Evolutionary conservation across 2,329 filamentous ascomycete genomes (phyloP).

Genomic region (Fusarium begoniae): DNA sequence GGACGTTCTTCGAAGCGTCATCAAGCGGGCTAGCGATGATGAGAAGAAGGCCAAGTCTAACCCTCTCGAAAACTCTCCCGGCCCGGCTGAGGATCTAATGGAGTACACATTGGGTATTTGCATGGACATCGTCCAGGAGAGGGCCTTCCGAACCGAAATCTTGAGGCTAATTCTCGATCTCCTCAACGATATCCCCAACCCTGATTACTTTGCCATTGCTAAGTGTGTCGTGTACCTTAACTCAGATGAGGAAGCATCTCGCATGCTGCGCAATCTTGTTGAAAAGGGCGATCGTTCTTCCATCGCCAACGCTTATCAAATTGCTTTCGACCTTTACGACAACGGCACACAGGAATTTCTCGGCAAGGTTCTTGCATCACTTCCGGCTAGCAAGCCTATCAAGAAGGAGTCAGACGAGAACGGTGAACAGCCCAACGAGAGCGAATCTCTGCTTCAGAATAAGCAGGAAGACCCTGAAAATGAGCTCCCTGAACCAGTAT

Average conservation of each 20-base stretch:
- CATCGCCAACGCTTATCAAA: slow-evolving; percentile 91
- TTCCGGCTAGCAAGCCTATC: slow-evolving; percentile 66
- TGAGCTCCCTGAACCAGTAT: slow-evolving; percentile 60
- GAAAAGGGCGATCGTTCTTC: slow-evolving; percentile 81
- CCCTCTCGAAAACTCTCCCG: slow-evolving; percentile 57
- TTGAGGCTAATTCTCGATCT: slow-evolving; percentile 91
- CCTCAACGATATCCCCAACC: slow-evolving; percentile 89
- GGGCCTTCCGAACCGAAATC: slow-evolving; percentile 84
- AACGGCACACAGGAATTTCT: slow-evolving; percentile 98
- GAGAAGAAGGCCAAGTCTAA: slow-evolving; percentile 75
- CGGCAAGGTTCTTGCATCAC: slow-evolving; percentile 83
- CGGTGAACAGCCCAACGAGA: slow-evolving; percentile 55
- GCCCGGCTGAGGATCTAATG: slow-evolving; percentile 89
- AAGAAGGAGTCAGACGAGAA: slow-evolving; percentile 57
- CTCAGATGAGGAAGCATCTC: slow-evolving; percentile 88
- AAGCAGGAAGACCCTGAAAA: slow-evolving; percentile 65
- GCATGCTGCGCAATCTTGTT: slow-evolving; percentile 84
- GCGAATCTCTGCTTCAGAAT: slow-evolving; percentile 58
- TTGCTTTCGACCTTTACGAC: slow-evolving; percentile 97
- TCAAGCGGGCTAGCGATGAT: slow-evolving; percentile 87
- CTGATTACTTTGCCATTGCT: slow-evolving; percentile 97
- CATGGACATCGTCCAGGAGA: slow-evolving; percentile 97
- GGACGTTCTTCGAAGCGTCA: slow-evolving; percentile 84
- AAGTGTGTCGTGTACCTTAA: slow-evolving; percentile 97
- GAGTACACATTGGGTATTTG: slow-evolving; percentile 96